A percentile compares a stretch with the other conserved stretches of the same genome.
Evolutionary conservation across 352 stramenopile species (phyloP).

Genomic region (Pythium dissotocum): DNA sequence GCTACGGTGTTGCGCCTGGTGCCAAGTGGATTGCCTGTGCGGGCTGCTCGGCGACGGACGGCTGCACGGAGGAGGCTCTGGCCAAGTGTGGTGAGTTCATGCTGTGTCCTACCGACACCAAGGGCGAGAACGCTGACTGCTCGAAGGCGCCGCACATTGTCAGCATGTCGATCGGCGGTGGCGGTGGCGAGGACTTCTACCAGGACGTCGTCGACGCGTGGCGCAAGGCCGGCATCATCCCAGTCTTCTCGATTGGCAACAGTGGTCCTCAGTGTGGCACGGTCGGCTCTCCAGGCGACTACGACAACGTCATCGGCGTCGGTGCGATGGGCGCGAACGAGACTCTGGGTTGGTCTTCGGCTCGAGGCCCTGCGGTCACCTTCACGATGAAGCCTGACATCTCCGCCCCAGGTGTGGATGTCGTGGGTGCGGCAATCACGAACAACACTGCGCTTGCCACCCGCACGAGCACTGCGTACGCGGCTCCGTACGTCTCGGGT

Average conservation of each 20-base stretch:
- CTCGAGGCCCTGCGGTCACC: conserved; percentile 17
- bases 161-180: conserved; percentile 32
- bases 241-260: conserved; percentile 35
- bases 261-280: conserved; percentile 27
- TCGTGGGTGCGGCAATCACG: conserved; percentile 8
- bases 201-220: conserved; percentile 23
- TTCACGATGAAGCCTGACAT: conserved; percentile 30
- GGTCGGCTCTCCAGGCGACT: conserved; percentile 25
- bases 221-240: conserved; percentile 31
- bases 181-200: conserved; percentile 6
- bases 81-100: conserved; percentile 28
- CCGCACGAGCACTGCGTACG: conserved; percentile 29
- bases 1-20: conserved; percentile 25
- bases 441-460: conserved; percentile 17
- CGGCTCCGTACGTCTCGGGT: conserved; percentile 31
- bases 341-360: conserved; percentile 25
- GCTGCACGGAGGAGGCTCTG: conserved; percentile 15
- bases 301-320: conserved; percentile 31
- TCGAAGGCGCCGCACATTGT: conserved; percentile 33
- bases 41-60: conserved; percentile 5
- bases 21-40: conserved; percentile 31
- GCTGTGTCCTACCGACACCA: conserved; percentile 16
- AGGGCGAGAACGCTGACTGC: conserved; percentile 31
- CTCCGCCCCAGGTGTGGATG: conserved; percentile 27
- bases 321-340: conserved; percentile 27